These are phyloP conservation scores for Hericium erinaceus DNA, from an alignment of 768 basidiomycete species.

Conservation along the genomic window DNA sequence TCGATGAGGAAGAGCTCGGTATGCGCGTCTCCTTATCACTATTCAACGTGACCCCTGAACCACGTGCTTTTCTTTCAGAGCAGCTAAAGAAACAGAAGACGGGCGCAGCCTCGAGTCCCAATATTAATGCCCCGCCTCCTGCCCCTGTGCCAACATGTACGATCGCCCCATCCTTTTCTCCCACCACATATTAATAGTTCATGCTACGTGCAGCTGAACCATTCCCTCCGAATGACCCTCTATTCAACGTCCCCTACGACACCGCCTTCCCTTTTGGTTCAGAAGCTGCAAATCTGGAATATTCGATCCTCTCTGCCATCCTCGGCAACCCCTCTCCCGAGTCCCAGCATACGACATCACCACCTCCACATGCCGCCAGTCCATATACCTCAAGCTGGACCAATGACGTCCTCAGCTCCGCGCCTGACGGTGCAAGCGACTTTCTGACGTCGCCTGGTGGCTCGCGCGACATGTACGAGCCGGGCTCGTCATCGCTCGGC, in stretches of 20 bases:
- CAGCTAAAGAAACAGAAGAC: slow-evolving; percentile 10
- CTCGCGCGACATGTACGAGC: slow-evolving; percentile 3
- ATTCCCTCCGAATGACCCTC: slow-evolving; percentile 45
- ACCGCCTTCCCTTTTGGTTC: slow-evolving; percentile 70
- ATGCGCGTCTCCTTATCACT: slow-evolving; percentile 12
- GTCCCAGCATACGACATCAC: slow-evolving; percentile 9
- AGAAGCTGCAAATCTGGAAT: slow-evolving; percentile 89
- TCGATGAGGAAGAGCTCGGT: slow-evolving; percentile 93
- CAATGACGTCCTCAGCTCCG: background rate
- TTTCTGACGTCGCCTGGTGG: slow-evolving; percentile 7
- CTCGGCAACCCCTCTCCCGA: slow-evolving; percentile 41
- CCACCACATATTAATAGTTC: background rate
- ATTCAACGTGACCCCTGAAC: slow-evolving; percentile 2
- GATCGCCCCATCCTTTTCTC: background rate
- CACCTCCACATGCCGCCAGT: slow-evolving; percentile 8
- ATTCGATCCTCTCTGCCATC: slow-evolving; percentile 88
- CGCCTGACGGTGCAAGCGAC: slow-evolving; percentile 2
- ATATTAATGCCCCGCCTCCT: background rate
- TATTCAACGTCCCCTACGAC: slow-evolving; percentile 48
- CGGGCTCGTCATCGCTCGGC: background rate
- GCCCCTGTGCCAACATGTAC: slow-evolving; percentile 5
- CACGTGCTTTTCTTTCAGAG: background rate
- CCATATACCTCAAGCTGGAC: slow-evolving; percentile 5
- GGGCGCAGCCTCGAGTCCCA: background rate
- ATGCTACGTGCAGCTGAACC: slow-evolving; percentile 4